phyloP scores from a whole-genome alignment of 108 stramenopile species.

The Bacterosira constricta region DNA sequence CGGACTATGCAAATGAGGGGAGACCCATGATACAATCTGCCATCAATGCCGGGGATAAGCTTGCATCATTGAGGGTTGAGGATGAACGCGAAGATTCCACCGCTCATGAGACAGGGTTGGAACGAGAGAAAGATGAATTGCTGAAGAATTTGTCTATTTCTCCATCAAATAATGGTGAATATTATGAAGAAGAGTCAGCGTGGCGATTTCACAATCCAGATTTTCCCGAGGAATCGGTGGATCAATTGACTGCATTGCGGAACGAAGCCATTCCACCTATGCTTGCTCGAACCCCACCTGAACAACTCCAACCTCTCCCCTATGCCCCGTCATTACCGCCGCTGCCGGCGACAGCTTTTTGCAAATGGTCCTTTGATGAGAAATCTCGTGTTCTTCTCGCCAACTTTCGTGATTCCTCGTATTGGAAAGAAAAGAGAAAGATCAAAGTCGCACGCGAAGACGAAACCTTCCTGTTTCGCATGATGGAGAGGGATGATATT shows the following conservation, averaged over 20 bases:
- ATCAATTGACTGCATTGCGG: conserved; percentile 20
- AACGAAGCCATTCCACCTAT: conserved; percentile 2
- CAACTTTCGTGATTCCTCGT: conserved; percentile 35
- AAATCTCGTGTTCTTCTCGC: conserved; percentile 55
- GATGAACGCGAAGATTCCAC: no score
- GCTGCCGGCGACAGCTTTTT: conserved; percentile 50
- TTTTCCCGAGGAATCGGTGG: conserved; percentile 26
- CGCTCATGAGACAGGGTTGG: no score
- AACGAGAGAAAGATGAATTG: no score
- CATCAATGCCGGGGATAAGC: no score
- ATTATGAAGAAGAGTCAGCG: conserved; percentile 64
- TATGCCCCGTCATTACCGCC: conserved; percentile 39
- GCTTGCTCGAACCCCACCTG: conserved; percentile 3
- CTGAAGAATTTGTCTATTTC: no score
- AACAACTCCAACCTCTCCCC: conserved; percentile 47
- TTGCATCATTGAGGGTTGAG: no score
- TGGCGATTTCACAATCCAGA: conserved; percentile 63
- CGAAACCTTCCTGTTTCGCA: conserved; percentile 53
- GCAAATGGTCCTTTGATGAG: conserved; percentile 66
- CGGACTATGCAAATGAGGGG: no score
- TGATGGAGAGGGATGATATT: conserved; percentile 75
- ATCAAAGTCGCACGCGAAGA: conserved; percentile 28
- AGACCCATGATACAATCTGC: no score
- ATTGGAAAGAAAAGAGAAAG: not conserved
- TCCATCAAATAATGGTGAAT: not conserved